Conservation (phyloP, 768 basidiomycete species). For the Mycena indigotica region DNA sequence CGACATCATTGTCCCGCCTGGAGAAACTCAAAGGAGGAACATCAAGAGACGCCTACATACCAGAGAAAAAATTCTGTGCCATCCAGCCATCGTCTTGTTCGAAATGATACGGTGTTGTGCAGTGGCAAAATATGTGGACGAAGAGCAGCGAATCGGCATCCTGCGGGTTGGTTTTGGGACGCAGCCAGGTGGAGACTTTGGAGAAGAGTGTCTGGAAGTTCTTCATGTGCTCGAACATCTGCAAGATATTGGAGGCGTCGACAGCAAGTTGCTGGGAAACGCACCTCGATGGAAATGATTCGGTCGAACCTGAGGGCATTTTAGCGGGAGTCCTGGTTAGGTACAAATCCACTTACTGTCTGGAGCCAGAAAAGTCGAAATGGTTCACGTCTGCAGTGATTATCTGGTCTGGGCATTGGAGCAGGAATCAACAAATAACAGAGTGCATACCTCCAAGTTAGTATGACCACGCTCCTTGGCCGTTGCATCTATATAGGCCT, state of each 20-base stretch:
- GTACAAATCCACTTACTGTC: conserved; percentile 36
- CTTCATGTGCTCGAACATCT: conserved; percentile 82
- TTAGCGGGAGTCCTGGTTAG: not conserved
- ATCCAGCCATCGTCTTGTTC: conserved; percentile 74
- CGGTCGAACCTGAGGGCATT: conserved; percentile 58
- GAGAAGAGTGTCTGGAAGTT: conserved; percentile 63
- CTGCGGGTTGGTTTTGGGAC: conserved; percentile 34
- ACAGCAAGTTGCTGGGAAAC: not conserved
- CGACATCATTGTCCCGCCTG: conserved; percentile 75
- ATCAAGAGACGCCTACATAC: conserved; percentile 25
- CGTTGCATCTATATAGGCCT: conserved; percentile 56
- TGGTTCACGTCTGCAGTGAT: conserved; percentile 71
- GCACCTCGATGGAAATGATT: conserved; percentile 68
- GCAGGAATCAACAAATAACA: not conserved
- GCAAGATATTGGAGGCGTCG: not conserved
- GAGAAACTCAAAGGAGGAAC: conserved; percentile 1
- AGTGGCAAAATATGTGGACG: conserved; percentile 73
- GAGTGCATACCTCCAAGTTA: conserved; percentile 52
- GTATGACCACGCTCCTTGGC: conserved; percentile 51
- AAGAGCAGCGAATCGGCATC: conserved; percentile 56
- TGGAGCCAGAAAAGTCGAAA: conserved; percentile 55
- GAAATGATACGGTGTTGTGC: conserved; percentile 66
- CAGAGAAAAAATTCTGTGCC: conserved; percentile 73
- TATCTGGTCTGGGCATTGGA: conserved; percentile 37
- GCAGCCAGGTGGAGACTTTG: conserved; percentile 68